Conservation (phyloP, 768 basidiomycete species). For the Roridomyces roridus region DNA sequence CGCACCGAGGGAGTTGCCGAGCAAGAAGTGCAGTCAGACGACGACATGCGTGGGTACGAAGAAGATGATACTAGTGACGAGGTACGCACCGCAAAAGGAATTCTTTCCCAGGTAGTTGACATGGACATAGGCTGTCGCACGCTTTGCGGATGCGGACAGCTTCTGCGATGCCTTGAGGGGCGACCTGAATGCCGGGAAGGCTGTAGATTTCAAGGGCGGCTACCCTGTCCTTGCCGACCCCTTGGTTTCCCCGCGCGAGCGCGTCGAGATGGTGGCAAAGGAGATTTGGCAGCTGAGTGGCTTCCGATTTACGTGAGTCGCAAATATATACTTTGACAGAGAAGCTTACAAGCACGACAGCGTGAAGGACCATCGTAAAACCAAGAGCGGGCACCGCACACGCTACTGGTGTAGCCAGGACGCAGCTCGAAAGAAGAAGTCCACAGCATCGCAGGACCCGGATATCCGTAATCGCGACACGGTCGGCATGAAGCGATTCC, state of each 20-base stretch:
- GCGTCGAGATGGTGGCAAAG: conserved; percentile 20
- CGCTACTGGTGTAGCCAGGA: conserved; percentile 38
- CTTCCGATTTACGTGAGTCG: conserved; percentile 33
- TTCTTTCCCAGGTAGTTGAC: too few species aligned
- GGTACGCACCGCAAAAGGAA: too few species aligned
- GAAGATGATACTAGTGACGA: too few species aligned
- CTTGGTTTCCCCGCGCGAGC: conserved; percentile 21
- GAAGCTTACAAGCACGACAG: conserved; percentile 21
- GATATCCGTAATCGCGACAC: conserved; percentile 29
- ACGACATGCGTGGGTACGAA: too few species aligned
- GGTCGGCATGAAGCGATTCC: conserved; percentile 35
- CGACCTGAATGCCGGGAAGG: not conserved
- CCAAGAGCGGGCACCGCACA: conserved; percentile 28
- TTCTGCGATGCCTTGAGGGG: not conserved
- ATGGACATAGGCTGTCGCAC: too few species aligned
- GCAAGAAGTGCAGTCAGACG: too few species aligned
- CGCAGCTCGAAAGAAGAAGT: conserved; percentile 23
- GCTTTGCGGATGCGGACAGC: conserved; percentile 1
- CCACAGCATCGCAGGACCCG: conserved; percentile 23
- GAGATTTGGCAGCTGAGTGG: conserved; percentile 33
- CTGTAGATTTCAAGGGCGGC: conserved; percentile 30
- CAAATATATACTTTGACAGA: not conserved
- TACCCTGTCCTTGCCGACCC: conserved; percentile 25
- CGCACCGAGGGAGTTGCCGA: too few species aligned
- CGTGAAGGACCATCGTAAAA: conserved; percentile 25